Base-by-base conservation (phyloP, 176 grass and related monocot genomes). In the Avena atlantica region DNA sequence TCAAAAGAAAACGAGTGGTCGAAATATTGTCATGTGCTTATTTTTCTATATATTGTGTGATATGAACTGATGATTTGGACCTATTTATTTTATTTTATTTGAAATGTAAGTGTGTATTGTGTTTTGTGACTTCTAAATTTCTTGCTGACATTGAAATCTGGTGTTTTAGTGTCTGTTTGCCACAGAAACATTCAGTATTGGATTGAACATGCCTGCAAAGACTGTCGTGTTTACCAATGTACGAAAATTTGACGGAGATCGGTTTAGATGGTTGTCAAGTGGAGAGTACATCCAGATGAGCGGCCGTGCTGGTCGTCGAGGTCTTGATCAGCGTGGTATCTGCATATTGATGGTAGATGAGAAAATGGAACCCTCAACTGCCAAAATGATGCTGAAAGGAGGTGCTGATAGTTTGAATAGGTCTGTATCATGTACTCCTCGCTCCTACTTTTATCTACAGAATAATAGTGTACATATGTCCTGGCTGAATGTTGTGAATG, bases 201-300 rank as follows among this genome's bases (percentile, higher is more conserved):
- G 96, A 76, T 84, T 98, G 84, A 98, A 98, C 90, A 98, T 98
- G 96, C 96, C 96, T 85, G 96, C 96, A 82, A 98, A 98, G 78
- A 98, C 96, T 86, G 92, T 93, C 51, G 96, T 98, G 66, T 98
- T 98, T 9, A 76, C 96, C 79, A 95, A 90, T 89, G 96, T 96
- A 80, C 89, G 93, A 6, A 98, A 98, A 85, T 98, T 92, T 82
- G 96, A 98, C 4, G 96, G 96, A 19, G 93, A 98, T 89, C 90
- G 91, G 57, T 98, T 98, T 85, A 92, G 96, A 89, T 95, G 94
- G 90, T 90, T 98, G 62, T 89, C 96, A 25, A 94, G 96, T 88
- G 96, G 96, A 24, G 96, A 98, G 65, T 98, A 98, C 82, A 98
- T 98, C 67, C 96, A 98, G 60, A 98, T 98, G 96, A 98, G 96